Evolutionary conservation across 768 basidiomycete genomes (phyloP).

Genomic region (Suillus ampliporus): DNA sequence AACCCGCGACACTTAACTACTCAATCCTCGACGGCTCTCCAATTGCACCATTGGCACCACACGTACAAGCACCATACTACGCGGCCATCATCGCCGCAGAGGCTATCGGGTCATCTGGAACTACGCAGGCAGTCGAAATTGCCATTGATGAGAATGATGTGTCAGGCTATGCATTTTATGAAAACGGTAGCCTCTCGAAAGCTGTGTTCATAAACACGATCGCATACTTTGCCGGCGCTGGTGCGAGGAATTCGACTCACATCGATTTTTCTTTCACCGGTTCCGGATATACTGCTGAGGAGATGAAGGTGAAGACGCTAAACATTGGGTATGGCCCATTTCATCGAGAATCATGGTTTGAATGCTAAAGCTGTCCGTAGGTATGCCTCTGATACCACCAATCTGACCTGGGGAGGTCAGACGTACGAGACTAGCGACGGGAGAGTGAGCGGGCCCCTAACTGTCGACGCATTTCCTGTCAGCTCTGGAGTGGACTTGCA

Average conservation of each 20-base stretch:
- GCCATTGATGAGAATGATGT: slow-evolving; percentile 51
- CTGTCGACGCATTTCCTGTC: slow-evolving; percentile 36
- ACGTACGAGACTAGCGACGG: slow-evolving; percentile 59
- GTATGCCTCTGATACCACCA: slow-evolving; percentile 54
- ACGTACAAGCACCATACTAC: slow-evolving; percentile 72
- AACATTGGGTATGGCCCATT: slow-evolving; percentile 43
- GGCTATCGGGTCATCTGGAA: slow-evolving; percentile 55
- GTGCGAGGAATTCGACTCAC: slow-evolving; percentile 22
- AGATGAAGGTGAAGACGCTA: slow-evolving; percentile 55
- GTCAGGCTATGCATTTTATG: slow-evolving; percentile 59
- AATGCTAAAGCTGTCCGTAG: slow-evolving; percentile 30
- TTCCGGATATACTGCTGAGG: slow-evolving; percentile 2
- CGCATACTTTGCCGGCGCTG: slow-evolving; percentile 48
- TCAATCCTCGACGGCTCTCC: slow-evolving; percentile 61
- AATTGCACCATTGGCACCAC: slow-evolving; percentile 58
- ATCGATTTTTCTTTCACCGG: not conserved
- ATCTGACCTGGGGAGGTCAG: slow-evolving; percentile 63
- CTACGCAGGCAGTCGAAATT: slow-evolving; percentile 52
- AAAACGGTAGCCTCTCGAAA: slow-evolving; percentile 46
- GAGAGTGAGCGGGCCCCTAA: slow-evolving; percentile 42
- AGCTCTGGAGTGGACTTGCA: slow-evolving; percentile 49
- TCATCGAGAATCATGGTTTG: not conserved
- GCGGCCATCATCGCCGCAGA: slow-evolving; percentile 64
- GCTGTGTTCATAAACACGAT: slow-evolving; percentile 65
- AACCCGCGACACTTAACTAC: slow-evolving; percentile 61